Evolutionary conservation across 495 filamentous ascomycete genomes (phyloP).

Genomic region (Hypomontagnella monticulosa): DNA sequence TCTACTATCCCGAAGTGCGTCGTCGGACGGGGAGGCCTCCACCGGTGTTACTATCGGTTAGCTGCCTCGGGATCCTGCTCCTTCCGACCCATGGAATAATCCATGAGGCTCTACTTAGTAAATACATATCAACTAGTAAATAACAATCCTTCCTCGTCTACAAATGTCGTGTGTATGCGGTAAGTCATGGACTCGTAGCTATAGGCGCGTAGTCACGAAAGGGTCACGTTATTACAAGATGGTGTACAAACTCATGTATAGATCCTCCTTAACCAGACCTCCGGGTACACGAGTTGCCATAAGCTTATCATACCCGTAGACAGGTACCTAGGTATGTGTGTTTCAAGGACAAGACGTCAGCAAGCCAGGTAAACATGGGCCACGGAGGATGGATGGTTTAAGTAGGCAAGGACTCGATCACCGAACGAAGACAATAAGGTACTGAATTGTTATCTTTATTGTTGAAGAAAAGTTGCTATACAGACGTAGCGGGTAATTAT

Average conservation of each 20-base stretch:
- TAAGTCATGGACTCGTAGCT: not conserved
- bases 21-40: no score
- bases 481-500: constrained; percentile 29
- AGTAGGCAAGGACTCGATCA: not conserved
- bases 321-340: not conserved
- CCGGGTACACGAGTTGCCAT: no score
- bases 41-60: no score
- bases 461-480: constrained; percentile 19
- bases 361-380: not conserved
- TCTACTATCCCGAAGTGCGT: no score
- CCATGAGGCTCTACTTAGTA: no score
- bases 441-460: constrained; percentile 18
- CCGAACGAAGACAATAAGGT: not conserved
- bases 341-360: not conserved
- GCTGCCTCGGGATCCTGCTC: no score
- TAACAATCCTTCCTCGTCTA: no score
- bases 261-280: not conserved
- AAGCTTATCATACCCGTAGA: not conserved
- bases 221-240: not conserved
- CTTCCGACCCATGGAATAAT: no score
- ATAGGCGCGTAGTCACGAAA: not conserved
- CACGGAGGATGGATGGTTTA: not conserved
- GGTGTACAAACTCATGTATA: not conserved
- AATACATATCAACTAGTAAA: no score
- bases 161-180: no score